Evolutionary conservation across 2,329 filamentous ascomycete species (phyloP).

Genomic region (Thermochaetoides dissita): DNA sequence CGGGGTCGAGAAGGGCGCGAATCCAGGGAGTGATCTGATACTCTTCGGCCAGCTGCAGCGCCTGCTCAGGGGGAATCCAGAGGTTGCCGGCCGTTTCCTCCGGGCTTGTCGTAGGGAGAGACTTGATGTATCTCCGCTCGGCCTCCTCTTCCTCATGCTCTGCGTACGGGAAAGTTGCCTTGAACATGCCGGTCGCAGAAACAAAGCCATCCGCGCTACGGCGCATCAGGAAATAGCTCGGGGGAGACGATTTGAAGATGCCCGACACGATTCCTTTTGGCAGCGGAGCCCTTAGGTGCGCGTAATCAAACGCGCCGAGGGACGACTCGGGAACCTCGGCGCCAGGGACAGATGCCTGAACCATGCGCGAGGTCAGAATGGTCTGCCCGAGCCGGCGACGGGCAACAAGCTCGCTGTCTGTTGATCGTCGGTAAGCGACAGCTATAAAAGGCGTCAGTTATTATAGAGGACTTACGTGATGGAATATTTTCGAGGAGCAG

Average conservation of each 20-base stretch:
- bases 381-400: constrained; percentile 87
- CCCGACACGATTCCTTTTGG: constrained; percentile 85
- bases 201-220: constrained; percentile 74
- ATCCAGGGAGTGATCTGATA: constrained; percentile 83
- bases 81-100: constrained; percentile 95
- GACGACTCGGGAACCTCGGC: constrained; percentile 60
- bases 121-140: constrained; percentile 76
- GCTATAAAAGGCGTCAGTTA: background rate
- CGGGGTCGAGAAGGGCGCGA: constrained; percentile 76
- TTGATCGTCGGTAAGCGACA: constrained; percentile 6
- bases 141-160: constrained; percentile 56
- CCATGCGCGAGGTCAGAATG: constrained; percentile 70
- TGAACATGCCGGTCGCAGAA: constrained; percentile 84
- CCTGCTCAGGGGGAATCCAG: constrained; percentile 78
- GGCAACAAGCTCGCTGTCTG: constrained; percentile 62
- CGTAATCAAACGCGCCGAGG: constrained; percentile 84
- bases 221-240: constrained; percentile 94
- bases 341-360: constrained; percentile 54
- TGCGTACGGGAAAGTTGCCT: constrained; percentile 73
- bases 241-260: constrained; percentile 79
- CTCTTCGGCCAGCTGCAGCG: constrained; percentile 70
- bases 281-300: constrained; percentile 80
- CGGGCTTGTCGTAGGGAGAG: constrained; percentile 61
- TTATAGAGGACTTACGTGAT: constrained; percentile 32
- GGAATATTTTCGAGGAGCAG: constrained; percentile 52